phyloP scores from a whole-genome alignment of 306 rosid species.

The Dalbergia oliveri region DNA sequence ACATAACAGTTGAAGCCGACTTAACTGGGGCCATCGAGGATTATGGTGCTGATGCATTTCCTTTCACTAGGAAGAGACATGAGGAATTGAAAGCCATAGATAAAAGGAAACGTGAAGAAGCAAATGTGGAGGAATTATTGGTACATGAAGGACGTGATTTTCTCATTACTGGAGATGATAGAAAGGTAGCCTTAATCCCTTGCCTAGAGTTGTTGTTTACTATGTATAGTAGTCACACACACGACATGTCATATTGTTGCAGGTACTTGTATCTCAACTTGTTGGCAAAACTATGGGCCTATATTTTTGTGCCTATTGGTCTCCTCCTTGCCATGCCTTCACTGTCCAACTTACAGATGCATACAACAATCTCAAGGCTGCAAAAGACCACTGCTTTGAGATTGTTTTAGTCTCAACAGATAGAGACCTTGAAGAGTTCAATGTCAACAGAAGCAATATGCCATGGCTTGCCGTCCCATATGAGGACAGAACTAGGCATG shows the following conservation, averaged over 20 bases:
- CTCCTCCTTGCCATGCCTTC: slow-evolving; percentile 86
- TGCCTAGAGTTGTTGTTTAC: slow-evolving; percentile 1
- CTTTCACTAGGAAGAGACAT: slow-evolving; percentile 77
- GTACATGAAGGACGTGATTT: slow-evolving; percentile 64
- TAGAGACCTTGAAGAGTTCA: slow-evolving; percentile 74
- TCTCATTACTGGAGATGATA: slow-evolving; percentile 66
- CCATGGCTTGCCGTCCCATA: slow-evolving; percentile 91
- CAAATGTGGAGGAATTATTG: slow-evolving; percentile 69
- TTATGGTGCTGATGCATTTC: slow-evolving; percentile 88
- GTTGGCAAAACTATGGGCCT: slow-evolving; percentile 84
- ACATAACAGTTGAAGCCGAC: slow-evolving; percentile 60
- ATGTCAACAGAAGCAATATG: slow-evolving; percentile 61
- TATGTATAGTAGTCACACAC: background rate
- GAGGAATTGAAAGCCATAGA: slow-evolving; percentile 75
- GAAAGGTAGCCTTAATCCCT: slow-evolving; percentile 57
- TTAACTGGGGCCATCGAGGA: slow-evolving; percentile 81
- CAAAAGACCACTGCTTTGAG: slow-evolving; percentile 58
- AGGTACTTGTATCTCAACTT: slow-evolving; percentile 68
- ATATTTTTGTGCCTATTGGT: slow-evolving; percentile 85
- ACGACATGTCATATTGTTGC: slow-evolving; percentile 41
- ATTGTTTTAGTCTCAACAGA: slow-evolving; percentile 81
- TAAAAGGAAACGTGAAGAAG: slow-evolving; percentile 68
- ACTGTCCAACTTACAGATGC: slow-evolving; percentile 69
- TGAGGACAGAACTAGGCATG: slow-evolving; percentile 75
- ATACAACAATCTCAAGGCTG: slow-evolving; percentile 63